phyloP scores from a whole-genome alignment of 139 green algal species.

The Coelastrella sp. region DNA sequence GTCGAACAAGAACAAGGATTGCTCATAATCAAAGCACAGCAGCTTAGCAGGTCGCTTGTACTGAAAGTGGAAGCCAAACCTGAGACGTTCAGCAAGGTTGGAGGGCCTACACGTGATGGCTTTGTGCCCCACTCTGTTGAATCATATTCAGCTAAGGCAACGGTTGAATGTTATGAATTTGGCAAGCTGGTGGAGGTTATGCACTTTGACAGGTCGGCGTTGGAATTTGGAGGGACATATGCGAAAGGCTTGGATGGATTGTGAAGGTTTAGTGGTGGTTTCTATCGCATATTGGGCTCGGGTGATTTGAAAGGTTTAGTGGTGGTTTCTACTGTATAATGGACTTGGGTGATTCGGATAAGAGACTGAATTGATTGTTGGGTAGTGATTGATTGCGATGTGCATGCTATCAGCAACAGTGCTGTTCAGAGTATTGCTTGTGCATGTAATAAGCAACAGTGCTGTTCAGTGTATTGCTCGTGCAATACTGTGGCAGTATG shows the following conservation, averaged over 20 bases:
- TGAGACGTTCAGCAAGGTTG: conserved; percentile 18
- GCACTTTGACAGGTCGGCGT: conserved; percentile 13
- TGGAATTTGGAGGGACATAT: conserved; percentile 38
- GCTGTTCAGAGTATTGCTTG: too few relatives aligned
- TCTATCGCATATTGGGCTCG: too few relatives aligned
- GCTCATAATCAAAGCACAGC: conserved; percentile 1
- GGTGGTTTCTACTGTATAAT: too few relatives aligned
- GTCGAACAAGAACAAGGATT: neutral
- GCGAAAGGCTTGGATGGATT: neutral
- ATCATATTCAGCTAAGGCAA: conserved; percentile 10
- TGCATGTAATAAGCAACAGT: too few relatives aligned
- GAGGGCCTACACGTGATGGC: conserved; percentile 8
- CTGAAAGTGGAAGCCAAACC: neutral
- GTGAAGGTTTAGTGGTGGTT: too few relatives aligned
- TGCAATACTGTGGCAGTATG: too few relatives aligned
- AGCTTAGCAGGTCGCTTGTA: neutral
- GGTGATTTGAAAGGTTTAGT: too few relatives aligned
- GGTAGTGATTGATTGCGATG: too few relatives aligned
- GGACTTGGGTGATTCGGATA: too few relatives aligned
- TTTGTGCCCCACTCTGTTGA: conserved; percentile 33
- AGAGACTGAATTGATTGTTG: too few relatives aligned
- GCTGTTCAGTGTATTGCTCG: too few relatives aligned
- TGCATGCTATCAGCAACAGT: too few relatives aligned
- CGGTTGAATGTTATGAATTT: conserved; percentile 11
- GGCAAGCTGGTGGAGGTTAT: neutral